phyloP scores from a whole-genome alignment of 805 yeast genomes.

The Grigorovia yakushimaensis region DNA sequence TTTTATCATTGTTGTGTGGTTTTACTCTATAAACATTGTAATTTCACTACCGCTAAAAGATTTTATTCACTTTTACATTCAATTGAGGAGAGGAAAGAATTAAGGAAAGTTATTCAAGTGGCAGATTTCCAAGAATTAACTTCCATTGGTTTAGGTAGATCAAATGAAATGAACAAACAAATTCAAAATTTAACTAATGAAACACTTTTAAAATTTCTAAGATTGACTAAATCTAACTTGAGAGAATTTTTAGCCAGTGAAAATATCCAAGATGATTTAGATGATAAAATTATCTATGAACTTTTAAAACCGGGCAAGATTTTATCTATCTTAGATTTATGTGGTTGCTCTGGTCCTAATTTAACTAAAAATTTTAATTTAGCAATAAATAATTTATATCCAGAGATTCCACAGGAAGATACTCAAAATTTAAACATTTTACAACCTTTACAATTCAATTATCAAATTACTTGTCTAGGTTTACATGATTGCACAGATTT shows the following conservation, averaged over 20 bases:
- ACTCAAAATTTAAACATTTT: conserved; percentile 1
- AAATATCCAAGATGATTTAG: conserved; percentile 75
- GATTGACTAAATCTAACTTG: conserved; percentile 50
- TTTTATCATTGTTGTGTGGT: conserved; percentile 49
- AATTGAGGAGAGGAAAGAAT: conserved; percentile 34
- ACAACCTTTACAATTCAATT: conserved; percentile 23
- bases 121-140: conserved; percentile 86
- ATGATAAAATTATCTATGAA: conserved; percentile 33
- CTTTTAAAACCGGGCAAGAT: conserved; percentile 25
- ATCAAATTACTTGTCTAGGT: conserved; percentile 40
- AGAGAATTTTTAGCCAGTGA: conserved; percentile 77
- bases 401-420: conserved; percentile 1
- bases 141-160: conserved; percentile 79
- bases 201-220: conserved; percentile 57
- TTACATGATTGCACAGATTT: conserved; percentile 85
- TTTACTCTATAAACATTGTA: conserved; percentile 55
- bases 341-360: conserved; percentile 67
- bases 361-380: conserved; percentile 51
- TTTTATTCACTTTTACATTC: conserved; percentile 62
- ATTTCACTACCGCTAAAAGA: conserved; percentile 70
- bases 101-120: conserved; percentile 53
- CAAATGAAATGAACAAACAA: conserved; percentile 82
- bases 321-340: conserved; percentile 69
- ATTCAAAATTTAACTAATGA: conserved; percentile 79
- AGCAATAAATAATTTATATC: conserved; percentile 22